Evolutionary conservation across 441 rosid species (phyloP).

Genomic region (Melastoma candidum): DNA sequence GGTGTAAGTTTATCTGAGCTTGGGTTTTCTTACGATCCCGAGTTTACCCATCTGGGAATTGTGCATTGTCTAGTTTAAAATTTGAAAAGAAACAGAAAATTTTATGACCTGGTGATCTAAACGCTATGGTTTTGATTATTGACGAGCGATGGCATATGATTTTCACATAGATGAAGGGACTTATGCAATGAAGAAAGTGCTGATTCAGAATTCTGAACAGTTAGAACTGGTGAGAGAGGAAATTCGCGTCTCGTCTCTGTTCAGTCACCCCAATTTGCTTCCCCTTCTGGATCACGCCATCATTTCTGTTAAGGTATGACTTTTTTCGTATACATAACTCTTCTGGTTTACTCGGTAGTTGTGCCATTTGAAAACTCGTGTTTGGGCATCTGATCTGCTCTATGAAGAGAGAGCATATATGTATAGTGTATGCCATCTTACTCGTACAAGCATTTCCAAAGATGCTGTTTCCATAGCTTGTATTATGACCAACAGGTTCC

Average conservation of each 20-base stretch:
- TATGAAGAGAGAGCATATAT: too few relatives aligned
- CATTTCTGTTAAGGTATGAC: slow-evolving; percentile 69
- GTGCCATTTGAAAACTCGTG: too few relatives aligned
- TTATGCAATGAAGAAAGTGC: slow-evolving; percentile 96
- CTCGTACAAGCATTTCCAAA: too few relatives aligned
- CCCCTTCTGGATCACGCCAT: slow-evolving; percentile 98
- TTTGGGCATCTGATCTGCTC: too few relatives aligned
- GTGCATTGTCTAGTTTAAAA: too few relatives aligned
- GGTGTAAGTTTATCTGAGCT: too few relatives aligned
- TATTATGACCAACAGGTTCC: too few relatives aligned
- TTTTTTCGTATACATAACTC: neutral
- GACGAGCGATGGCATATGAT: slow-evolving; percentile 1
- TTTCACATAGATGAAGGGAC: slow-evolving; percentile 69
- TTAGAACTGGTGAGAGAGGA: slow-evolving; percentile 93
- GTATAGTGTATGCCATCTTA: too few relatives aligned
- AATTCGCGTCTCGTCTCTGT: slow-evolving; percentile 89
- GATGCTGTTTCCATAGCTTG: too few relatives aligned
- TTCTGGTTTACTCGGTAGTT: neutral
- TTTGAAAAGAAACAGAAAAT: too few relatives aligned
- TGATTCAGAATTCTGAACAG: slow-evolving; percentile 85
- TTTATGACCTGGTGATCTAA: neutral
- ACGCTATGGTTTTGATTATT: neutral
- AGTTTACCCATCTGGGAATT: too few relatives aligned
- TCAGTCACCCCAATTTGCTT: slow-evolving; percentile 84
- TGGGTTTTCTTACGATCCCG: too few relatives aligned